These are phyloP conservation scores for Arthrobotrys sphaeroides DNA, from an alignment of 2,329 filamentous ascomycete species.

Conservation along the genomic window DNA sequence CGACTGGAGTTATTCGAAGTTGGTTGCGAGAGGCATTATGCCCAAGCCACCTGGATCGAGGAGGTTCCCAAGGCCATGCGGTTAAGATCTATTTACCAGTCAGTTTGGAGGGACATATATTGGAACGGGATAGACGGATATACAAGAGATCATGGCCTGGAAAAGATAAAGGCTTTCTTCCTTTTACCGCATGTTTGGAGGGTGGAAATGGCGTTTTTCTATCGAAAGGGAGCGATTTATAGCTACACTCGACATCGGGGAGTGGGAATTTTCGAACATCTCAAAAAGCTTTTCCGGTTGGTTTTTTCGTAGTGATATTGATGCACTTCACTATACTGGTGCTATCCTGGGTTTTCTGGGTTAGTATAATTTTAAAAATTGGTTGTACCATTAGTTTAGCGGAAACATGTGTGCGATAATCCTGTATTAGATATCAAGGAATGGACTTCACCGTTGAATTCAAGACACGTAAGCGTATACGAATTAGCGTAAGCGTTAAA, in stretches of 20 bases:
- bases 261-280: too few species aligned
- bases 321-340: too few species aligned
- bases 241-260: too few species aligned
- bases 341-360: too few species aligned
- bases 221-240: too few species aligned
- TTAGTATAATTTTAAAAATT: not conserved
- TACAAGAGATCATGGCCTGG: not conserved
- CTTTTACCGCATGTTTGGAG: too few species aligned
- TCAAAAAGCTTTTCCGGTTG: too few species aligned
- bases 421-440: not conserved
- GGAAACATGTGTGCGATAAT: not conserved
- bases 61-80: constrained; percentile 12
- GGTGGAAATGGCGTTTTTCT: not conserved
- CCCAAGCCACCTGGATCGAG: constrained; percentile 7
- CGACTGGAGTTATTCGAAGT: constrained; percentile 43
- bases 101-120: not conserved
- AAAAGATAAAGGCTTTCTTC: too few species aligned
- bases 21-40: constrained; percentile 23
- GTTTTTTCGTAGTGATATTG: too few species aligned
- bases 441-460: too few species aligned
- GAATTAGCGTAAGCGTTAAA: not conserved
- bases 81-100: not conserved
- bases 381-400: not conserved
- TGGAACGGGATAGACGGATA: not conserved
- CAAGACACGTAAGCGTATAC: not conserved